These are phyloP conservation scores for Paecilomyces sp. DNA, from an alignment of 2,329 filamentous ascomycete species.

Conservation along the genomic window DNA sequence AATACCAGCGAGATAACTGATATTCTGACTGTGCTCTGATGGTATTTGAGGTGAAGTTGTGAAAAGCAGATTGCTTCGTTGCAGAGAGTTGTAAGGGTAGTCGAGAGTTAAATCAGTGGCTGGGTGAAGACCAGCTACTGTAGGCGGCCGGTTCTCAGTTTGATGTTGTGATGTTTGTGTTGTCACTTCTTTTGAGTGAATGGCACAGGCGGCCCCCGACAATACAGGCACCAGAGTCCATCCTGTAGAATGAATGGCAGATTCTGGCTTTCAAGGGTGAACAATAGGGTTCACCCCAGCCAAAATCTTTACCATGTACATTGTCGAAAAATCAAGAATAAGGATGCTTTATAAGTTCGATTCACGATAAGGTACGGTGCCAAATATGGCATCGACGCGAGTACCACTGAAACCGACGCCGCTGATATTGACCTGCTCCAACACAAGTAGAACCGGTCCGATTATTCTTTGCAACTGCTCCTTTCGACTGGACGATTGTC, in stretches of 20 bases:
- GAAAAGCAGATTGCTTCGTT: not conserved
- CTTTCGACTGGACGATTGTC: not conserved
- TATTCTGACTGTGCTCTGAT: not conserved
- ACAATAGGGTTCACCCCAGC: slow-evolving; percentile 17
- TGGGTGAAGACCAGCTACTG: not conserved
- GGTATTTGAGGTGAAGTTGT: not conserved
- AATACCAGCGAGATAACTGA: not conserved
- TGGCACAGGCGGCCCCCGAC: slow-evolving; percentile 26
- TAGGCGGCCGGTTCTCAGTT: slow-evolving; percentile 5
- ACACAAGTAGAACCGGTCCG: not conserved
- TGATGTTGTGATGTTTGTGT: not conserved
- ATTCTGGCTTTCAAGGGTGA: slow-evolving; percentile 18
- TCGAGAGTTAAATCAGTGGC: not conserved
- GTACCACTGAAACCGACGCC: not conserved
- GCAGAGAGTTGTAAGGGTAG: not conserved
- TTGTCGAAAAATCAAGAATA: slow-evolving; percentile 3
- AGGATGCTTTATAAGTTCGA: not conserved
- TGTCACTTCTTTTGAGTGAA: slow-evolving; percentile 2
- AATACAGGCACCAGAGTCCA: slow-evolving; percentile 19
- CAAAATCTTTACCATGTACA: slow-evolving; percentile 16
- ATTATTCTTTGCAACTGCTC: not conserved
- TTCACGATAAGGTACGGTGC: not conserved
- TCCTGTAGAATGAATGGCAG: slow-evolving; percentile 18
- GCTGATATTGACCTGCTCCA: not conserved
- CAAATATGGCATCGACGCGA: not conserved